These are phyloP conservation scores for Cadophora luteo-olivacea DNA, from an alignment of 2,329 filamentous ascomycete genomes.

Conservation along the genomic window DNA sequence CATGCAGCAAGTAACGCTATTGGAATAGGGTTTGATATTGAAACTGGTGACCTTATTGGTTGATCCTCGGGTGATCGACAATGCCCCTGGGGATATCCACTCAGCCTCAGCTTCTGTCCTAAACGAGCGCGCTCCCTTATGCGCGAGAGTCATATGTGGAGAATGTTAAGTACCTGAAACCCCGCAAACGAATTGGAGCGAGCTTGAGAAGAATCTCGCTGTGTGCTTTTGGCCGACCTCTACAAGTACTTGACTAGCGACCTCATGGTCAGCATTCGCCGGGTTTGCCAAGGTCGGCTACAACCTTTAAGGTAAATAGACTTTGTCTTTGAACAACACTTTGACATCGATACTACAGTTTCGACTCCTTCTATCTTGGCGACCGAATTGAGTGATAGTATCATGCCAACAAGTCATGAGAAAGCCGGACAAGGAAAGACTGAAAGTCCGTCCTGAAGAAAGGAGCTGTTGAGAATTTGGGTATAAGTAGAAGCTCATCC, in stretches of 20 bases:
- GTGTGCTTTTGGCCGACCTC: not conserved
- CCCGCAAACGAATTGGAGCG: not conserved
- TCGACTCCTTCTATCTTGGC: conserved; percentile 1
- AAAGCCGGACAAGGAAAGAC: not conserved
- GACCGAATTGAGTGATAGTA: not conserved
- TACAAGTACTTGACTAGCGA: not conserved
- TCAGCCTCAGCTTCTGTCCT: not conserved
- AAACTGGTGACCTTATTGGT: conserved; percentile 17
- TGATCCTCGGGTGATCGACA: not conserved
- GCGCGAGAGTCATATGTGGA: not conserved
- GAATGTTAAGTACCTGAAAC: not conserved
- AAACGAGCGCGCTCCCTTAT: not conserved
- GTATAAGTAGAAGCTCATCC: conserved; percentile 4
- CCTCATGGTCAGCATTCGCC: not conserved
- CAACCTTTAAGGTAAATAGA: not conserved
- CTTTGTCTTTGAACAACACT: not conserved
- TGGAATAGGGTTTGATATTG: conserved; percentile 19
- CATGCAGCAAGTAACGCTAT: not conserved
- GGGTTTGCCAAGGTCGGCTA: not conserved
- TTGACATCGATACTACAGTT: not conserved
- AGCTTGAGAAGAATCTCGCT: too few relatives aligned
- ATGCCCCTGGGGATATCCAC: not conserved
- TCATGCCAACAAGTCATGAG: not conserved
- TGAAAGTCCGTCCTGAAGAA: not conserved
- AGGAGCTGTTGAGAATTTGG: not conserved